Base-by-base conservation (phyloP, 108 stramenopile genomes). In the Parietichytrium sp. region DNA sequence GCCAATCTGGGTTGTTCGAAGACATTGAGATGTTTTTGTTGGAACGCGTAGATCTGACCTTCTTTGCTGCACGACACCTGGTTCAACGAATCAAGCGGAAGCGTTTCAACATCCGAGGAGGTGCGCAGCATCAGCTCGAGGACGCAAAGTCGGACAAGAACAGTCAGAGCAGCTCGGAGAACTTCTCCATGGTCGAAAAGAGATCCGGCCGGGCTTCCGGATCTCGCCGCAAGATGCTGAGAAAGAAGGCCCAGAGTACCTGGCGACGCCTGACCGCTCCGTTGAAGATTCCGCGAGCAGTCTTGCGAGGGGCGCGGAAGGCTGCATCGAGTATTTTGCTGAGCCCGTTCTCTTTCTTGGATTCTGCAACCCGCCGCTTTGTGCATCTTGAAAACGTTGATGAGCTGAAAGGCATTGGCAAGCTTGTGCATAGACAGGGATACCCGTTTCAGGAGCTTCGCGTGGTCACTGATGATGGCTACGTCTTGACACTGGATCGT, bases 401-500 rank as follows among this genome's bases (percentile, higher is more conserved):
- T 25, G 61, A 72, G 20, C 61, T 72, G 38, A 72, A 72, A 20
- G 61, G 61, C 25, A 42, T 72, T 10, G 61, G 61, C 33, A 42
- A 72, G 42, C 36, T 72, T 27, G 61, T 72, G 6, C 61, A 42
- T 72, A 33, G 61, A 33, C 61, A 72, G 42, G 61, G 61, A 36
- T 72, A 72, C 61, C 61, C 61, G 29, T 72, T 45, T 27, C 61
- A 72, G 42, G 61, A 72, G 42, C 36, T 72, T 27, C 20, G n/a
- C 26, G 77, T 79, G 25, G 6, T n/a, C 80, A 47, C 82, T 7
- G 82, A 48, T 12, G 82, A 82, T 26, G 82, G 82, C 31, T 82
- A 82, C 82, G 15, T 79, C 20, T 45, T 82, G 61, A 54, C 47
- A 7, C 61, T 82, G 4, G 50, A 81, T 30, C 82, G 82, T 38